Conservation (phyloP, 164 flowering plant genomes). For the Hamamelis virginiana region DNA sequence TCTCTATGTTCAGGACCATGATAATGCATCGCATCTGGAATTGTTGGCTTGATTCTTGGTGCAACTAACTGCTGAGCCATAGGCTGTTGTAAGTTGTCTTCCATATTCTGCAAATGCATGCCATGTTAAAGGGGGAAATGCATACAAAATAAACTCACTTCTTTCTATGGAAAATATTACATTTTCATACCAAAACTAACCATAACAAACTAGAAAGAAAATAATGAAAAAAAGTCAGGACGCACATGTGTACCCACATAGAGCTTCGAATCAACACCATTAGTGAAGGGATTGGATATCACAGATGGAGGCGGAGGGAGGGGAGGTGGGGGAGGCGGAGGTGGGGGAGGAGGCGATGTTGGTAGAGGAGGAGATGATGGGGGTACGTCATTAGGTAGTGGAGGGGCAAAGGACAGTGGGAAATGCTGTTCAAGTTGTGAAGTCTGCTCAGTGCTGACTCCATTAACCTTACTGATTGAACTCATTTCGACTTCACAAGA, state of each 20-base stretch:
- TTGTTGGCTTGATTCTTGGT: conserved; percentile 28
- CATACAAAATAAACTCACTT: background rate
- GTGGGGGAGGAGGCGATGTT: conserved; percentile 36
- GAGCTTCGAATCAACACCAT: conserved; percentile 25
- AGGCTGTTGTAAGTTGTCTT: conserved; percentile 29
- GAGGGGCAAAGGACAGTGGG: conserved; percentile 42
- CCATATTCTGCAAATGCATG: conserved; percentile 41
- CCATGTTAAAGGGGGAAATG: conserved; percentile 1
- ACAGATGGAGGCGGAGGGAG: conserved; percentile 16
- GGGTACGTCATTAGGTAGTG: conserved; percentile 53
- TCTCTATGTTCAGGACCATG: conserved; percentile 46
- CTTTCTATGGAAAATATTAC: background rate
- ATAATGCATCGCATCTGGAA: conserved; percentile 32
- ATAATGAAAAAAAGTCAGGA: conserved; percentile 1
- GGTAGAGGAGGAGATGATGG: conserved; percentile 73
- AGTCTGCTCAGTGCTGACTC: conserved; percentile 17
- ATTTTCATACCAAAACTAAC: conserved; percentile 3
- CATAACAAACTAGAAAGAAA: background rate
- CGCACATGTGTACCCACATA: conserved; percentile 32
- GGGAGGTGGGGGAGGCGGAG: conserved; percentile 22
- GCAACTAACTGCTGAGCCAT: conserved; percentile 26
- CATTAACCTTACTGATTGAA: conserved; percentile 21
- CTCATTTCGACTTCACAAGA: conserved; percentile 50
- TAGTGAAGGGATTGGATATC: conserved; percentile 24
- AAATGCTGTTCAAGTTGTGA: conserved; percentile 34